A percentile compares a stretch with the other conserved stretches of the same genome.
These are phyloP conservation scores for Colletotrichum gigasporum DNA, from an alignment of 2,329 filamentous ascomycete genomes.

Conservation along the genomic window DNA sequence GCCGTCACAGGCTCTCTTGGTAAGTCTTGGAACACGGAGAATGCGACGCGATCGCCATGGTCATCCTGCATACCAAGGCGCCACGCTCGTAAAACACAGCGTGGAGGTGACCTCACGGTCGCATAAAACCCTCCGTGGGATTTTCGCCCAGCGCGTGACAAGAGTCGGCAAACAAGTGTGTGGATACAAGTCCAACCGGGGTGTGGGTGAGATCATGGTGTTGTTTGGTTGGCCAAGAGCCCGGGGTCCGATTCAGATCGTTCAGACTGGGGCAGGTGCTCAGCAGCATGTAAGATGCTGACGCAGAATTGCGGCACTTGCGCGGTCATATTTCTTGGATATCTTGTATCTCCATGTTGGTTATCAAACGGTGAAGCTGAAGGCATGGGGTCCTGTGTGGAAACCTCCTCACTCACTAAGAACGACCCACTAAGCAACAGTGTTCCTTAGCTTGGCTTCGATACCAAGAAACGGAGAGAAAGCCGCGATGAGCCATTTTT, in stretches of 20 bases:
- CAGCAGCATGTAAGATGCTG: not conserved
- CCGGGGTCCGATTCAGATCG: not conserved
- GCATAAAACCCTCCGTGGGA: not conserved
- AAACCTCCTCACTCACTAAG: too few species aligned
- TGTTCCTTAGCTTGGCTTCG: too few species aligned
- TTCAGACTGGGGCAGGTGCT: not conserved
- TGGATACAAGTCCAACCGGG: not conserved
- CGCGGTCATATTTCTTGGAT: too few species aligned
- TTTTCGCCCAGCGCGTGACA: slow-evolving; percentile 15
- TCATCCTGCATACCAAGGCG: too few species aligned
- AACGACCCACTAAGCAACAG: too few species aligned
- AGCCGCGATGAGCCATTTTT: too few species aligned
- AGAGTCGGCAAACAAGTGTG: slow-evolving; percentile 19
- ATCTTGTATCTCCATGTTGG: too few species aligned
- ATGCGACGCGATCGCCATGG: too few species aligned
- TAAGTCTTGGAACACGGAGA: not conserved
- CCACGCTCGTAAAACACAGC: not conserved
- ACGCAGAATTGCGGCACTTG: slow-evolving; percentile 56
- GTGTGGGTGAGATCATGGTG: not conserved
- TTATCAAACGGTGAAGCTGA: too few species aligned
- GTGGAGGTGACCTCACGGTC: not conserved
- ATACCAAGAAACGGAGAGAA: too few species aligned
- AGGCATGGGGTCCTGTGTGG: too few species aligned
- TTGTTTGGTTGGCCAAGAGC: slow-evolving; percentile 12
- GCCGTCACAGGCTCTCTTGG: not conserved